Evolutionary conservation across 139 green algal species (phyloP).

Genomic region (Coelastrella sp.): DNA sequence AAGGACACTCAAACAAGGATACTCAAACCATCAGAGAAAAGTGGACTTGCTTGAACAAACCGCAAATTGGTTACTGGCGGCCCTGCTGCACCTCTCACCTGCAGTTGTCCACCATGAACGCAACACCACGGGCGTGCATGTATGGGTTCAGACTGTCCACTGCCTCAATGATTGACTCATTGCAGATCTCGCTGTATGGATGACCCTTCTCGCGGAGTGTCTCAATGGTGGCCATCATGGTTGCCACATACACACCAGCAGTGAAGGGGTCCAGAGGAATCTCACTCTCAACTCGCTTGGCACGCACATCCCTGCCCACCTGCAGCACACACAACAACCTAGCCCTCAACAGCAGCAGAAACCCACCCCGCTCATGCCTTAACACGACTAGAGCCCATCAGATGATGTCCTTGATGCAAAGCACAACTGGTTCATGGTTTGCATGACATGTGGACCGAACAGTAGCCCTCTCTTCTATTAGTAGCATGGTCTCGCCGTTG

Average conservation of each 20-base stretch:
- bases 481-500: too few relatives aligned
- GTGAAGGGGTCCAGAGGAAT: conserved; percentile 99
- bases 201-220: conserved; percentile 93
- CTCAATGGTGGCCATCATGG: conserved; percentile 98
- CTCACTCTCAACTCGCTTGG: conserved; percentile 82
- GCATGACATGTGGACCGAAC: too few relatives aligned
- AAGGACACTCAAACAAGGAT: too few relatives aligned
- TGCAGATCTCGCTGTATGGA: conserved; percentile 99
- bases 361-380: too few relatives aligned
- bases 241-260: conserved; percentile 97
- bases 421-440: too few relatives aligned
- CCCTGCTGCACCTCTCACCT: conserved; percentile 55
- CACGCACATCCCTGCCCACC: conserved; percentile 91
- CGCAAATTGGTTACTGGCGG: background rate
- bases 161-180: conserved; percentile 99
- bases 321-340: conserved; percentile 47
- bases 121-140: conserved; percentile 99
- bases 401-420: too few relatives aligned
- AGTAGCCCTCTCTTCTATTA: too few relatives aligned
- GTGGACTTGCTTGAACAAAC: too few relatives aligned
- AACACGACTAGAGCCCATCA: too few relatives aligned
- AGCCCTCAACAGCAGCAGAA: background rate
- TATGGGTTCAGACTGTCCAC: conserved; percentile 99
- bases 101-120: conserved; percentile 99
- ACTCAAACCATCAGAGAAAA: too few relatives aligned